phyloP scores from a whole-genome alignment of 2,329 filamentous ascomycete genomes.

The Cladosporium sp. region DNA sequence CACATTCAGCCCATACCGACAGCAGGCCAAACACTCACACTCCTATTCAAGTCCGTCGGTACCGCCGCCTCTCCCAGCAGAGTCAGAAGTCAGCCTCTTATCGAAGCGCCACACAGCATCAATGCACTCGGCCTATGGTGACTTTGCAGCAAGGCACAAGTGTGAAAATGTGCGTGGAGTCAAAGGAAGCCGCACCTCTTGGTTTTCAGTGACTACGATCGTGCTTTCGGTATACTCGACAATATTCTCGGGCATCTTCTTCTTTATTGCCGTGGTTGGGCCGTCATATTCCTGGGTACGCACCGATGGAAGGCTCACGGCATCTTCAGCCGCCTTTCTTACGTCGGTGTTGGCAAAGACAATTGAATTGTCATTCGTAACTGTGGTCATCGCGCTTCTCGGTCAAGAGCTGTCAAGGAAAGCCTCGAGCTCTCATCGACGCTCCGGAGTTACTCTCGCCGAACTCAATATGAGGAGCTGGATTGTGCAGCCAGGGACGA shows the following conservation, averaged over 20 bases:
- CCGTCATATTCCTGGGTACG: conserved; percentile 59
- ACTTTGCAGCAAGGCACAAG: conserved; percentile 7
- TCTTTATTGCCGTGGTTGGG: conserved; percentile 57
- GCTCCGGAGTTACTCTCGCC: conserved; percentile 63
- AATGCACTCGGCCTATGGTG: conserved; percentile 5
- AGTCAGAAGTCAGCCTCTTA: conserved; percentile 2
- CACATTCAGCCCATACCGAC: not conserved
- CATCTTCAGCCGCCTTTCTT: conserved; percentile 62
- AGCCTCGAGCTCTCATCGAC: conserved; percentile 53
- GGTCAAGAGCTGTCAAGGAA: conserved; percentile 71
- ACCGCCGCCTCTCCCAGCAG: not conserved
- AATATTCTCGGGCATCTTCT: conserved; percentile 60
- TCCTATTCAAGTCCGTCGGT: not conserved
- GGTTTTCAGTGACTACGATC: conserved; percentile 44
- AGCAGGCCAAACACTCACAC: not conserved
- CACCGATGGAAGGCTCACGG: conserved; percentile 49
- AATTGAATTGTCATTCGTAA: conserved; percentile 74
- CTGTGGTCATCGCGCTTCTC: conserved; percentile 68
- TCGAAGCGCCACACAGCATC: conserved; percentile 1
- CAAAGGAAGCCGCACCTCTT: conserved; percentile 26
- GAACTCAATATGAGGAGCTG: conserved; percentile 76
- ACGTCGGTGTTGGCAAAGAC: conserved; percentile 70
- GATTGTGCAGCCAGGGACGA: conserved; percentile 55
- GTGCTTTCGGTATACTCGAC: conserved; percentile 59
- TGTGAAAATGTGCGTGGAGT: conserved; percentile 1